Percentiles rank a stretch among this genome's conserved stretches.
Conservation (phyloP, 257 asterid genomes). For the Parsonsia alboflavescens region DNA sequence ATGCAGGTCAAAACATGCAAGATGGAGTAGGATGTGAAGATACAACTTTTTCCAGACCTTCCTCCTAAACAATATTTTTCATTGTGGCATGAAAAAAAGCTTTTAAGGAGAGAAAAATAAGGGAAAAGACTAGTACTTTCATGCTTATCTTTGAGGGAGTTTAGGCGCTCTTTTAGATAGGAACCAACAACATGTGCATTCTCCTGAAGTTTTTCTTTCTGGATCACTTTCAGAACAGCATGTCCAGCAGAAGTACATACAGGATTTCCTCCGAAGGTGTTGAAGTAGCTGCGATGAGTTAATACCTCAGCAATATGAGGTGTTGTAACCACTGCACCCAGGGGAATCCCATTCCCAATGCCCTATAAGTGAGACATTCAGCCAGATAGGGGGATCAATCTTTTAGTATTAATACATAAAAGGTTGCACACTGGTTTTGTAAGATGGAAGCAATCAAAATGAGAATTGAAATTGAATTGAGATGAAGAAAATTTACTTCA, state of each 20-base stretch:
- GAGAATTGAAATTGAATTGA: not conserved
- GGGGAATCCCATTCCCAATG: slow-evolving; percentile 68
- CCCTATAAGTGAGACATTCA: slow-evolving; percentile 33
- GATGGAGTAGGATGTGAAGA: not conserved
- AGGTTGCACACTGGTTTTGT: not conserved
- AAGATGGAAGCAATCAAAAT: not conserved
- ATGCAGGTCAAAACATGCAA: too few species aligned
- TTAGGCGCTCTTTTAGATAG: slow-evolving; percentile 55
- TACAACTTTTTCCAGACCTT: not conserved
- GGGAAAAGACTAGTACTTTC: slow-evolving; percentile 32
- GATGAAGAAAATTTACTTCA: not conserved
- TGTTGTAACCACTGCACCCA: slow-evolving; percentile 74
- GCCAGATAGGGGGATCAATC: not conserved
- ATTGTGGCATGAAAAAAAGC: not conserved
- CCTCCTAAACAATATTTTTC: not conserved
- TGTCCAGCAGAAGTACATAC: slow-evolving; percentile 69
- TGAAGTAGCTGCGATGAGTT: slow-evolving; percentile 65
- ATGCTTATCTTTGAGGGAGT: slow-evolving; percentile 55
- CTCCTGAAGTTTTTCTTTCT: slow-evolving; percentile 61
- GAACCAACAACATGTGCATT: slow-evolving; percentile 69
- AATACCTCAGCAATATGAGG: slow-evolving; percentile 58
- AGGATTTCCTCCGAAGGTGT: slow-evolving; percentile 80
- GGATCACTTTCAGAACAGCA: slow-evolving; percentile 63
- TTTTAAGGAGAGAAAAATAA: not conserved
- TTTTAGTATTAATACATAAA: not conserved